These are phyloP conservation scores for Metarhizium rileyi DNA, from an alignment of 2,329 filamentous ascomycete species.

Conservation along the genomic window DNA sequence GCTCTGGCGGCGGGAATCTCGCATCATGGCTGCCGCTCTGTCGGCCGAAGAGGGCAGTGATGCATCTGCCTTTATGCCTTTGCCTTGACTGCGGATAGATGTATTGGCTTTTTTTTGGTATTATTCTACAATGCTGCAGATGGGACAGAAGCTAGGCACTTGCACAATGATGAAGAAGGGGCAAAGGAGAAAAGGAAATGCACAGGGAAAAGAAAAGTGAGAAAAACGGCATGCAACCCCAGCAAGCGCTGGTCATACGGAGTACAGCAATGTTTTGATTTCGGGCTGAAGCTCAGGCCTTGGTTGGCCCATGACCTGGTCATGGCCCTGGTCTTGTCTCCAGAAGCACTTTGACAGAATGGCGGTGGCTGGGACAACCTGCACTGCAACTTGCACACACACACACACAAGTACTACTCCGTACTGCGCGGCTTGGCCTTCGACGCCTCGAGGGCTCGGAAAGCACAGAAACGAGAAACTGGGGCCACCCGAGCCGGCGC, in stretches of 20 bases:
- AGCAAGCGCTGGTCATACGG: not conserved
- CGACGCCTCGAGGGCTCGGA: not conserved
- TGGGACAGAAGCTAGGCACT: not conserved
- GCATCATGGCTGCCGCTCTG: constrained; percentile 36
- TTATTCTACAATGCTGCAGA: not conserved
- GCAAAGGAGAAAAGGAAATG: not conserved
- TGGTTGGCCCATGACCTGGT: not conserved
- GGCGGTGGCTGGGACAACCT: constrained; percentile 6
- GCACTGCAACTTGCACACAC: no score
- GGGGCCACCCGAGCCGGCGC: not conserved
- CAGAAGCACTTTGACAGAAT: constrained; percentile 1
- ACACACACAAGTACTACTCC: no score
- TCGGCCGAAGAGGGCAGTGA: constrained; percentile 9
- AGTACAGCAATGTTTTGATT: constrained; percentile 7
- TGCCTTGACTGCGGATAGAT: not conserved
- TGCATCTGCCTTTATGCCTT: constrained; percentile 7
- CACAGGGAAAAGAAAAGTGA: not conserved
- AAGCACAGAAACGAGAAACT: not conserved
- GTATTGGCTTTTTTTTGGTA: not conserved
- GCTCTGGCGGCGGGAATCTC: constrained; percentile 45
- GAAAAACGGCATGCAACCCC: not conserved
- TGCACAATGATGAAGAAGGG: not conserved
- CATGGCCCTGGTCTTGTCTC: constrained; percentile 1
- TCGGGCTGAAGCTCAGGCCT: constrained; percentile 7
- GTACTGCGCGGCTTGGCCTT: no score